Evolutionary conservation across 202 grass and related monocot genomes (phyloP), one percentile per base, ranked within the genome.

Genomic region (Setaria viridis): DNA sequence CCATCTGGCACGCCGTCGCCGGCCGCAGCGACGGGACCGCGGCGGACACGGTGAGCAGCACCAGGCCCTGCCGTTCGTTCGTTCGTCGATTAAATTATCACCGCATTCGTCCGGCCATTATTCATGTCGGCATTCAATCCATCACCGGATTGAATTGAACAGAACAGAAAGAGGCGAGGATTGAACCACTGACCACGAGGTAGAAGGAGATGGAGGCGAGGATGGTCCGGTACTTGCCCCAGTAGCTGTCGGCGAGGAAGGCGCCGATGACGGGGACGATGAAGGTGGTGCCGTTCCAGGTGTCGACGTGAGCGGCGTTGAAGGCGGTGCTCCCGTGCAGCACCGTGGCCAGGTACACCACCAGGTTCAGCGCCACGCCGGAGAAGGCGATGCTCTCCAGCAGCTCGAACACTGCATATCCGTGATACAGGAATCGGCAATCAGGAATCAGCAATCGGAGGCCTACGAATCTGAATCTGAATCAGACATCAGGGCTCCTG

Each of bases 281-380:
- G 87, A 88, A 95, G 77, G 82, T 95, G 29, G 88, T 92, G 33
- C 93, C 93, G 71, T 88, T 83, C 93, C 93, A 95, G 69, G 86
- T 80, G 79, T 91, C 83, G 53, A 88, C 93, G 29, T 95, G 91
- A 59, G 88, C 90, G 17, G 93, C 93, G 91, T 89, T 95, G 84
- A 88, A 92, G 67, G 88, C 72, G 66, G 65, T 88, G 69, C 53
- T 74, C 21, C 88, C 88, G 65, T 92, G 88, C 57, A 95, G 93
- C 72, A 92, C 93, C 33, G 80, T 79, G 10, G 67, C 85, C 56
- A 92, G 86, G 85, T 92, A 95, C 39, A 95, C 69, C 50, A 95
- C 90, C 82, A 95, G 85, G 74, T 95, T 95, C 17, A 88, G 82
- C 3, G 88, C 83, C 16, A 95, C 46, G 0, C 90, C 93, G 50